Evolutionary conservation across 1,284 basidiomycete genomes (phyloP).

Genomic region (Mixia osmundae): DNA sequence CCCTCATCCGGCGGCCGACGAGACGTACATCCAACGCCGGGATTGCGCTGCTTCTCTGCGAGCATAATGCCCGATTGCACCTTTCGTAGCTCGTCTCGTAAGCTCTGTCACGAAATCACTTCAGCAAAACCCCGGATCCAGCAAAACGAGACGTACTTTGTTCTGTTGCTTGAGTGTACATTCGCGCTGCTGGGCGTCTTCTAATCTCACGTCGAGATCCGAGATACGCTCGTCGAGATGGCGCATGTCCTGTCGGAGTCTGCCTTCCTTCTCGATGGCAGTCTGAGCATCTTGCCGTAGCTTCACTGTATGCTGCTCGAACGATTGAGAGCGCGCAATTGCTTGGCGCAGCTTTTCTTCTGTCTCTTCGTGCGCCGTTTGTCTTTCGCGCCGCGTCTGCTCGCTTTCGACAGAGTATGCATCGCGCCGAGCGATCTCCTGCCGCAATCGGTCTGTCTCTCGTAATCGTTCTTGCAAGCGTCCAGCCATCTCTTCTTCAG

Average conservation of each 20-base stretch:
- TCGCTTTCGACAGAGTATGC: conserved; percentile 29
- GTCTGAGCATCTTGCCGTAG: not conserved
- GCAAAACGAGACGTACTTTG: conserved; percentile 1
- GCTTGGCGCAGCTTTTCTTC: no score
- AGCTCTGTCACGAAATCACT: not conserved
- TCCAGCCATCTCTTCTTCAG: conserved; percentile 45
- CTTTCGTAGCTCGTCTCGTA: conserved; percentile 58
- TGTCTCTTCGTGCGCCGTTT: conserved; percentile 30
- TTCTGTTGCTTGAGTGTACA: conserved; percentile 29
- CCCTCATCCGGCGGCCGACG: not conserved
- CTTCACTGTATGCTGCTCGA: no score
- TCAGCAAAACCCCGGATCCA: not conserved
- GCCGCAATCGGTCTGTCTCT: conserved; percentile 50
- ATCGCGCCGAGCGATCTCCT: conserved; percentile 31
- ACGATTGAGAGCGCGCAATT: no score
- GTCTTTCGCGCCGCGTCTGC: conserved; percentile 33
- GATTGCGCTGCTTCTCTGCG: conserved; percentile 67
- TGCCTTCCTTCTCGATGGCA: not conserved
- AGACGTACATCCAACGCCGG: conserved; percentile 47
- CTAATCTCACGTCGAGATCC: conserved; percentile 44
- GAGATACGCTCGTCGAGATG: conserved; percentile 27
- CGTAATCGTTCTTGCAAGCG: conserved; percentile 47
- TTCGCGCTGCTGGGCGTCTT: conserved; percentile 49
- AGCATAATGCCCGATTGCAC: conserved; percentile 70
- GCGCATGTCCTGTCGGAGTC: not conserved